Percentiles rank a stretch among this genome's conserved stretches.
Conservation (phyloP, 1,284 basidiomycete genomes). For the Sporisorium reilianum region DNA sequence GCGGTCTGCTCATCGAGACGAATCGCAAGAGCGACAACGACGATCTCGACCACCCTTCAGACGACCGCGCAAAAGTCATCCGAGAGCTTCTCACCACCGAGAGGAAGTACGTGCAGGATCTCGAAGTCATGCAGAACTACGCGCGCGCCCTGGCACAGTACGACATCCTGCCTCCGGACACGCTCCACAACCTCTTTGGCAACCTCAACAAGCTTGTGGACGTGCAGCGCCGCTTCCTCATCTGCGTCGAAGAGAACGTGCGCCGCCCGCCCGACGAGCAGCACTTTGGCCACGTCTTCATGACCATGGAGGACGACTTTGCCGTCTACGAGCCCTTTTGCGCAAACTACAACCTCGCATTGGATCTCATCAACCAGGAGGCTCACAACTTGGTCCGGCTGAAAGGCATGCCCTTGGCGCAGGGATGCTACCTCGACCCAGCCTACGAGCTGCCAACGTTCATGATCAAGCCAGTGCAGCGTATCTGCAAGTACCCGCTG, state of each 20-base stretch:
- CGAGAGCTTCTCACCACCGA: conserved; percentile 92
- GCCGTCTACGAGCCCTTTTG: conserved; percentile 91
- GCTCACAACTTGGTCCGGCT: conserved; percentile 53
- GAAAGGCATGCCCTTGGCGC: conserved; percentile 55
- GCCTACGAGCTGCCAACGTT: conserved; percentile 83
- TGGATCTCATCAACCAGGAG: conserved; percentile 79
- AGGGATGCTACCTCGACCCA: conserved; percentile 70
- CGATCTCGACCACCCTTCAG: conserved; percentile 65
- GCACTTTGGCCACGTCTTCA: conserved; percentile 71
- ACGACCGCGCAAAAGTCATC: conserved; percentile 81
- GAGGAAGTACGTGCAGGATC: conserved; percentile 96
- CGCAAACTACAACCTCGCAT: conserved; percentile 81
- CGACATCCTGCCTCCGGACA: conserved; percentile 90
- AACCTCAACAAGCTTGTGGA: conserved; percentile 95
- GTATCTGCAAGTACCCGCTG: conserved; percentile 82
- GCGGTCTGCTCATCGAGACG: conserved; percentile 76
- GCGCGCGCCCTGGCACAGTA: conserved; percentile 76
- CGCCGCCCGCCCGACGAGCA: conserved; percentile 77
- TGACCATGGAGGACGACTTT: conserved; percentile 81
- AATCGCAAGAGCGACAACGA: conserved; percentile 70
- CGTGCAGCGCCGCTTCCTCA: conserved; percentile 95
- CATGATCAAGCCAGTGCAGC: conserved; percentile 82
- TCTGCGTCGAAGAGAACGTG: conserved; percentile 77
- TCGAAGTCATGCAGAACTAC: conserved; percentile 83
- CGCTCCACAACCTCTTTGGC: conserved; percentile 93